Evolutionary conservation across 495 filamentous ascomycete genomes (phyloP), one percentile per base, ranked within the genome.

Genomic region (Daldinia childiae): DNA sequence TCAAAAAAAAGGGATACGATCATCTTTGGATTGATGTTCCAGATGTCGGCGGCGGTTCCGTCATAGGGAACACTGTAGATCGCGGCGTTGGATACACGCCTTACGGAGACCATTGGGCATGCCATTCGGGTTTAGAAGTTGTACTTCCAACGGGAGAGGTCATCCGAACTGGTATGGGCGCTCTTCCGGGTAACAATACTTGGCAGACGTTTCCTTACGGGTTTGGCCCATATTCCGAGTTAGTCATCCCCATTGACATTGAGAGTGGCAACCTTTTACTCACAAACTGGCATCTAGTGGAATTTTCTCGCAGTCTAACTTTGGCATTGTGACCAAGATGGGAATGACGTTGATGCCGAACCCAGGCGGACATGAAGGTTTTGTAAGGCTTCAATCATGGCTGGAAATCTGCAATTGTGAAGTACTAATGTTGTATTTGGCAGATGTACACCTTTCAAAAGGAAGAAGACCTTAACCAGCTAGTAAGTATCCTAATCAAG

Each of bases 91-190:
- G 86, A 0, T 87, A 87, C 66, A 89, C 85, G 11, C 74, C 74
- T 0, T 78, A 74, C 12, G 72, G 75, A 14, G 76, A 78, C 45
- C 76, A 76, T 50, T 78, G 74, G 74, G 64, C 76, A 5, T 69
- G 69, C 62, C 85, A 86, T 58, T 83, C 82, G 30, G 84, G 84
- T 11, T 74, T 87, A 68, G 86, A 88, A 70, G 79, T 88, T 43
- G 81, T 88, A 3, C 78, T 87, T 6, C 86, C 86, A 1, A 82
- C 79, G 4, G 86, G 85, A n/a, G 81, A 84, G 56, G 68, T 88
- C 4, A 66, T 88, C 12, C 77, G 86, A 19, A 88, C 85, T 0
- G 86, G 86, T 0, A 87, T 88, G 85, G 86, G 86, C 1, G 84
- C 84, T 27, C 66, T 86, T 2, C 82, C 82, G 6, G 73, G 74